Base-by-base conservation (phyloP, 2,329 filamentous ascomycete species). In the Epichloe glyceriae region DNA sequence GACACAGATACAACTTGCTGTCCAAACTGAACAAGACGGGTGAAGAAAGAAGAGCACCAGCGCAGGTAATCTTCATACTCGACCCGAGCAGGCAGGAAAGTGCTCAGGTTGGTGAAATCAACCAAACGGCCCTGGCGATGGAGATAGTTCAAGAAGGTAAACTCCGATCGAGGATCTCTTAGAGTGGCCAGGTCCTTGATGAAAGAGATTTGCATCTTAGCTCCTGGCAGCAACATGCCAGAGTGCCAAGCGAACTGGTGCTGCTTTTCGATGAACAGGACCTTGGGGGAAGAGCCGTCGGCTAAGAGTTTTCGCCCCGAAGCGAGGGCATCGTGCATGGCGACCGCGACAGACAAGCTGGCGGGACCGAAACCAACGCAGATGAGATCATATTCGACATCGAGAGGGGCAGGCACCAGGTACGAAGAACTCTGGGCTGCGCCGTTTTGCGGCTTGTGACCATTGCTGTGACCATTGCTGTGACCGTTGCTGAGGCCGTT, bases 151-250 rank as follows among this genome's bases (percentile, higher is more conserved):
- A 95, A 73, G 70, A 96, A 97, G 14, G 91, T 97, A 68, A 97
- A 97, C 61, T 89, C 79, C 57, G 87, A 95, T 56, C 85, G 80
- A 7, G 91, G 91, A 64, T 97, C 83, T 52, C 91, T 79, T 58
- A 95, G 75, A 3, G 88, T 93, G 3, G 91, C 91, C 66, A 97
- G 79, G 64, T 97, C 91, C 71, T 97, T 97, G 71, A 97, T 78
- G 72, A 95, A 97, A 10, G 88, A 94, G 59, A 97, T 97, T 65
- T 97, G 91, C 91, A 97, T 97, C 70, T 86, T 89, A 49, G 90
- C 87, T 5, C 89, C 90, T 0, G 89, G 88, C 3, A 97, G 78
- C 53, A 96, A 80, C 91, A 97, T 97, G 53, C 91, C 91, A 0
- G 88, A 83, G 67, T 97, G 91, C 91, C 91, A 97, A 52, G 86